Conservation (phyloP, 1,139 yeast species). For the Saccharomyces pastorianus region DNA sequence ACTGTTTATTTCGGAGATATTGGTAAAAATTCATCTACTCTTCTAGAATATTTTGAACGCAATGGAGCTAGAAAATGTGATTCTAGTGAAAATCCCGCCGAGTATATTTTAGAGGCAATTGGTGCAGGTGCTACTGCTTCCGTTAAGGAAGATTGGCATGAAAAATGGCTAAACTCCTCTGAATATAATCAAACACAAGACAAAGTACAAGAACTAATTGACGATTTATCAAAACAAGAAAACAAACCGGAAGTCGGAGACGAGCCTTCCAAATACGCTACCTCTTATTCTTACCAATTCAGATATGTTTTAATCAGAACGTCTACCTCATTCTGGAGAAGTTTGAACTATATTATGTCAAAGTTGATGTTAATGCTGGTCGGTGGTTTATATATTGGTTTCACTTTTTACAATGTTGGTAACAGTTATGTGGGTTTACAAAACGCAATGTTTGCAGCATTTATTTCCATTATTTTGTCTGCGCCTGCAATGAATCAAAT, state of each 20-base stretch:
- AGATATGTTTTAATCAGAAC: slow-evolving; percentile 33
- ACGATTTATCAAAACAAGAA: slow-evolving; percentile 11
- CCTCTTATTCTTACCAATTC: slow-evolving; percentile 36
- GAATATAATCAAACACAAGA: slow-evolving; percentile 16
- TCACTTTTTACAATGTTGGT: slow-evolving; percentile 37
- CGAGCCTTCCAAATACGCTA: slow-evolving; percentile 31
- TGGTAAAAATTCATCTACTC: slow-evolving; percentile 42
- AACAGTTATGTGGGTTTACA: slow-evolving; percentile 36
- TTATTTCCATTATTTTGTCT: slow-evolving; percentile 38
- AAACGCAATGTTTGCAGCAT: slow-evolving; percentile 43
- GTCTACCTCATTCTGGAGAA: slow-evolving; percentile 39
- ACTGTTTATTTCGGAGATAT: slow-evolving; percentile 57
- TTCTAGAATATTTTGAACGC: slow-evolving; percentile 45
- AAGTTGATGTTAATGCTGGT: slow-evolving; percentile 36
- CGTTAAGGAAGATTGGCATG: slow-evolving; percentile 41
- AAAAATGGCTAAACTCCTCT: slow-evolving; percentile 39
- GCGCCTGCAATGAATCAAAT: slow-evolving; percentile 40
- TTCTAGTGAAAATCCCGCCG: slow-evolving; percentile 46
- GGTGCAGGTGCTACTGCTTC: slow-evolving; percentile 54
- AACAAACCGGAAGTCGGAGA: slow-evolving; percentile 7
- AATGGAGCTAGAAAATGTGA: slow-evolving; percentile 50
- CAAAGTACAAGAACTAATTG: slow-evolving; percentile 26
- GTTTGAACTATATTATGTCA: slow-evolving; percentile 37
- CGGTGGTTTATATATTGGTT: slow-evolving; percentile 40
- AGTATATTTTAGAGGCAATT: slow-evolving; percentile 51